Conservation (phyloP, 2,329 filamentous ascomycete species). For the Aspergillus pseudoviridinutans region DNA sequence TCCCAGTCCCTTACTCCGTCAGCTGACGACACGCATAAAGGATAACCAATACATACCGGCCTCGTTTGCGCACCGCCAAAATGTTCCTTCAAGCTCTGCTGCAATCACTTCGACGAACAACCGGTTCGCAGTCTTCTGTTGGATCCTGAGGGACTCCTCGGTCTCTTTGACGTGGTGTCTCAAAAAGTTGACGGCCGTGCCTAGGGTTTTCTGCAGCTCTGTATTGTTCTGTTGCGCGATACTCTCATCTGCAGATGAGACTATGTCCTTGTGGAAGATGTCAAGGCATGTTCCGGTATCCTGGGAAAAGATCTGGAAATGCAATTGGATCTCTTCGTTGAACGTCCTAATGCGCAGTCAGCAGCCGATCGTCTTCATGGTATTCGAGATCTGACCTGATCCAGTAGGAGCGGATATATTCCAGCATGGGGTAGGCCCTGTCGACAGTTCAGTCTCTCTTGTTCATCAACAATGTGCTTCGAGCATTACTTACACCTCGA, state of each 20-base stretch:
- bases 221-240: background rate
- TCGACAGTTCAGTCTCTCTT: background rate
- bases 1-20: background rate
- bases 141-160: background rate
- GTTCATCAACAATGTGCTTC: background rate
- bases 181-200: background rate
- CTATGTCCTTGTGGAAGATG: background rate
- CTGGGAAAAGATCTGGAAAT: background rate
- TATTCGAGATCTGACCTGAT: background rate
- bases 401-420: background rate
- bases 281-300: background rate
- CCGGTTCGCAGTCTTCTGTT: background rate
- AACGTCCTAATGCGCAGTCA: background rate
- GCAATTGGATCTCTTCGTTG: background rate
- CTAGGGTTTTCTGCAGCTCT: background rate
- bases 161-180: background rate
- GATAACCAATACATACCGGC: background rate
- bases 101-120: background rate
- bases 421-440: slow-evolving; percentile 19
- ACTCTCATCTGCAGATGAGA: background rate
- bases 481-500: slow-evolving; percentile 6
- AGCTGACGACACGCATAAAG: background rate
- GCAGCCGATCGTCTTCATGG: background rate
- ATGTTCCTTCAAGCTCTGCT: background rate
- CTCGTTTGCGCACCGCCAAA: background rate